Evolutionary conservation across 352 stramenopile species (phyloP).

Genomic region (Globisporangium spiculum): DNA sequence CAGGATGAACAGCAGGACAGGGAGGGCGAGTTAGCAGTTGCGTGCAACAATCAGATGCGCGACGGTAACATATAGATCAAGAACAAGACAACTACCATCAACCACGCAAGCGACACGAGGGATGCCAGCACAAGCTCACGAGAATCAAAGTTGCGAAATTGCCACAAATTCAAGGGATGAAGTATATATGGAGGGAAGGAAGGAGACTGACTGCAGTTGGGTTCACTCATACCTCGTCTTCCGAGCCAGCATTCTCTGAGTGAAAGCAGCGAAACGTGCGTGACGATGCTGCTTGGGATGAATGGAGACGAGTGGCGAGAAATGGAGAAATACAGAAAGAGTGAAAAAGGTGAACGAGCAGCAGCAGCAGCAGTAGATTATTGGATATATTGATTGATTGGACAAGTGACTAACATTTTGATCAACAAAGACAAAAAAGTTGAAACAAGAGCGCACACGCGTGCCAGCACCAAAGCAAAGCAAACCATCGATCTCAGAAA

Average conservation of each 20-base stretch:
- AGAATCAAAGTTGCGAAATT: slow-evolving; percentile 5
- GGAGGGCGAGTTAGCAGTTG: neutral
- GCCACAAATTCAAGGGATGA: slow-evolving; percentile 2
- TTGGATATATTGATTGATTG: slow-evolving; percentile 1
- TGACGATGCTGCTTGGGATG: neutral
- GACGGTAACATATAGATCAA: slow-evolving; percentile 11
- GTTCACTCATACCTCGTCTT: neutral
- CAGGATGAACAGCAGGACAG: neutral
- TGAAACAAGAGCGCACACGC: neutral
- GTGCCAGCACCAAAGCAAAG: no score
- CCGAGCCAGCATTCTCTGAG: neutral
- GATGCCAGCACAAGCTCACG: no score
- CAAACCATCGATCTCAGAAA: no score
- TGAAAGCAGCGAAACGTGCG: neutral
- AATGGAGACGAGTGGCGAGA: neutral
- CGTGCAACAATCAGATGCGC: neutral
- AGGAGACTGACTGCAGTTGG: neutral
- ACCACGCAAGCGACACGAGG: neutral
- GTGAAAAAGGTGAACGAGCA: neutral
- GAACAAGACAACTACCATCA: neutral
- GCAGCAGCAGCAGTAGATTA: slow-evolving; percentile 1
- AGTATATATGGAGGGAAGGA: neutral
- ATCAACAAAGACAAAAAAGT: neutral
- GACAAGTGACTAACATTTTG: neutral
- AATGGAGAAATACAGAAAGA: neutral